These are phyloP conservation scores for Chrysochromulina parva DNA, from an alignment of 78 protist genomes.

Conservation along the genomic window DNA sequence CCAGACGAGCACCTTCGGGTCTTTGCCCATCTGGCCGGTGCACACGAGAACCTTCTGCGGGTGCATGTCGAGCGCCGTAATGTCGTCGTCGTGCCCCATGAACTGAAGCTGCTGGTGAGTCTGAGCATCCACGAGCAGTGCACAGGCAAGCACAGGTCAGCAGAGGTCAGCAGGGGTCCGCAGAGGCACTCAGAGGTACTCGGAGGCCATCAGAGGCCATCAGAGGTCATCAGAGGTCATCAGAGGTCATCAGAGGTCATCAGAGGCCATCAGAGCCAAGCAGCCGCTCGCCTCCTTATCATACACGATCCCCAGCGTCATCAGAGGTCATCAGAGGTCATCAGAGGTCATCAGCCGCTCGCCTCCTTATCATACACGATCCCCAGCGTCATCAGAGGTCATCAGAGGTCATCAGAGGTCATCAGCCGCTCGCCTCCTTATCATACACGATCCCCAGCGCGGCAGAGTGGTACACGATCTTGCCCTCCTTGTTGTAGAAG, in stretches of 20 bases:
- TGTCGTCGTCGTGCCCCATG: constrained; percentile 60
- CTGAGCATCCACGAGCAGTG: too few species aligned
- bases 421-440: constrained; percentile 26
- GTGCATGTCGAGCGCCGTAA: not conserved
- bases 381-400: constrained; percentile 13
- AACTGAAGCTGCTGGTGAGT: constrained; percentile 1
- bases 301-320: constrained; percentile 43
- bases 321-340: constrained; percentile 19
- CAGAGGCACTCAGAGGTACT: too few species aligned
- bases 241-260: not conserved
- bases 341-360: not conserved
- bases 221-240: too few species aligned
- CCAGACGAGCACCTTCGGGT: not conserved
- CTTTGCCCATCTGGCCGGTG: not conserved
- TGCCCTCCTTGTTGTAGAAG: not conserved
- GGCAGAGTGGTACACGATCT: constrained; percentile 50
- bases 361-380: constrained; percentile 67
- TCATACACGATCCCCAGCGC: constrained; percentile 54
- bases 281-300: constrained; percentile 64
- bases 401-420: constrained; percentile 24
- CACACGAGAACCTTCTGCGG: not conserved
- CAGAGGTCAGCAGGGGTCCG: not conserved
- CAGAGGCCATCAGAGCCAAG: too few species aligned
- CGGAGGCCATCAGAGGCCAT: too few species aligned
- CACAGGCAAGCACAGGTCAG: too few species aligned